Conservation (phyloP, 2,329 filamentous ascomycete species). For the Whalleya microplaca region DNA sequence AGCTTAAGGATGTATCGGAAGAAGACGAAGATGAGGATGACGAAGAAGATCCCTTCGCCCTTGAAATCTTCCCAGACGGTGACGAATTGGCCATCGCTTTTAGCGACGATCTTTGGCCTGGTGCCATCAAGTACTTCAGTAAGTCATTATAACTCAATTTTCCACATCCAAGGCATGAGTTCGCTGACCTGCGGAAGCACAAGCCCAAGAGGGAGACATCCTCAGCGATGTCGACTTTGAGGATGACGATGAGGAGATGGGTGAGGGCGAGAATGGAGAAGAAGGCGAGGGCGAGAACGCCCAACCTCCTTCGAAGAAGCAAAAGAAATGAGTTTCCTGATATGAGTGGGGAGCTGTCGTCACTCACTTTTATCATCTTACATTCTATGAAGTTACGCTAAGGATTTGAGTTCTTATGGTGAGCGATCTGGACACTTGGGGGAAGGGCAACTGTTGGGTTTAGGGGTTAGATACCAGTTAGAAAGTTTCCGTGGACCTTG, state of each 20-base stretch:
- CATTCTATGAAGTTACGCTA: conserved; percentile 3
- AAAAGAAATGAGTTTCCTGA: conserved; percentile 38
- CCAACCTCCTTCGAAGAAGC: conserved; percentile 46
- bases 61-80: conserved; percentile 86
- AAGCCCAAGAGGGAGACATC: conserved; percentile 72
- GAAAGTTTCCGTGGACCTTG: conserved; percentile 1
- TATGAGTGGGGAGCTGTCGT: conserved; percentile 10
- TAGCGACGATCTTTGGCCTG: conserved; percentile 86
- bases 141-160: conserved; percentile 44
- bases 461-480: conserved; percentile 11
- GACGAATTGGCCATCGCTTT: conserved; percentile 81
- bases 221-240: conserved; percentile 74
- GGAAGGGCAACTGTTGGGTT: not conserved
- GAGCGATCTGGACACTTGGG: conserved; percentile 6
- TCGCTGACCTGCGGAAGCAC: conserved; percentile 53
- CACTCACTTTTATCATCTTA: conserved; percentile 9
- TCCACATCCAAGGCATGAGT: not conserved
- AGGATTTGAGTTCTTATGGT: not conserved
- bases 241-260: conserved; percentile 45
- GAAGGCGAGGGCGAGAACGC: conserved; percentile 52
- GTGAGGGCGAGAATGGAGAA: conserved; percentile 47
- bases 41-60: conserved; percentile 65
- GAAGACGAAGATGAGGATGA: conserved; percentile 66
- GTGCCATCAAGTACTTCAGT: conserved; percentile 91
- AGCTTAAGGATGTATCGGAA: conserved; percentile 56